Evolutionary conservation across 2,329 filamentous ascomycete species (phyloP).

Genomic region (Penicillium sp.): DNA sequence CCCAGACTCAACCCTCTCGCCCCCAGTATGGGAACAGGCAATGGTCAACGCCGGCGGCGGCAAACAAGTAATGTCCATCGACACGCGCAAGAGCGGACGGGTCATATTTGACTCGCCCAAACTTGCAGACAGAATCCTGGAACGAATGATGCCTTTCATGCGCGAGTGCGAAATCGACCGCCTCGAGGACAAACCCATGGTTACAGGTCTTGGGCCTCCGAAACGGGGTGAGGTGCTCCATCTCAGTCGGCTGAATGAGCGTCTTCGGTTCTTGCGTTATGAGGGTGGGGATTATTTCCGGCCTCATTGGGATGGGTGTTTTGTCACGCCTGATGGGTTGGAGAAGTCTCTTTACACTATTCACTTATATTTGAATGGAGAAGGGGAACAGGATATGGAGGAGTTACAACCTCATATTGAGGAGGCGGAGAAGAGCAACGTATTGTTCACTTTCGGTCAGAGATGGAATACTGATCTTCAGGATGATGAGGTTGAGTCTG

Average conservation of each 20-base stretch:
- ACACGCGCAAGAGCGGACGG: conserved; percentile 68
- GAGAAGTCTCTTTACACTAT: conserved; percentile 56
- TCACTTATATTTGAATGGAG: conserved; percentile 57
- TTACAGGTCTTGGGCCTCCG: conserved; percentile 49
- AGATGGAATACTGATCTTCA: too few species aligned
- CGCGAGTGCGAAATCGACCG: conserved; percentile 50
- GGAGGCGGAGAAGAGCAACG: conserved; percentile 11
- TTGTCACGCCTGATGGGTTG: conserved; percentile 55
- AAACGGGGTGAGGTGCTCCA: conserved; percentile 42
- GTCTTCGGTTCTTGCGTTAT: conserved; percentile 75
- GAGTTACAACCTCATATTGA: conserved; percentile 28
- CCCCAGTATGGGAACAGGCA: conserved; percentile 63
- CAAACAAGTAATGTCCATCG: conserved; percentile 56
- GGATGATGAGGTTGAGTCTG: not conserved
- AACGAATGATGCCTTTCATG: conserved; percentile 51
- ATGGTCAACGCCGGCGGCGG: conserved; percentile 67
- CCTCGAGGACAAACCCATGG: conserved; percentile 36
- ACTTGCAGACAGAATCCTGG: conserved; percentile 64
- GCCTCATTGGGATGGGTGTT: conserved; percentile 67
- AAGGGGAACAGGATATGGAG: conserved; percentile 37
- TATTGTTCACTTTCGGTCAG: not conserved
- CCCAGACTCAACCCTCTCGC: conserved; percentile 14
- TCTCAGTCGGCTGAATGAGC: conserved; percentile 61
- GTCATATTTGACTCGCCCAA: conserved; percentile 71
- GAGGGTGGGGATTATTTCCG: conserved; percentile 70